Evolutionary conservation across 805 yeast species (phyloP).

Genomic region (Hanseniaspora hatyaiensis): DNA sequence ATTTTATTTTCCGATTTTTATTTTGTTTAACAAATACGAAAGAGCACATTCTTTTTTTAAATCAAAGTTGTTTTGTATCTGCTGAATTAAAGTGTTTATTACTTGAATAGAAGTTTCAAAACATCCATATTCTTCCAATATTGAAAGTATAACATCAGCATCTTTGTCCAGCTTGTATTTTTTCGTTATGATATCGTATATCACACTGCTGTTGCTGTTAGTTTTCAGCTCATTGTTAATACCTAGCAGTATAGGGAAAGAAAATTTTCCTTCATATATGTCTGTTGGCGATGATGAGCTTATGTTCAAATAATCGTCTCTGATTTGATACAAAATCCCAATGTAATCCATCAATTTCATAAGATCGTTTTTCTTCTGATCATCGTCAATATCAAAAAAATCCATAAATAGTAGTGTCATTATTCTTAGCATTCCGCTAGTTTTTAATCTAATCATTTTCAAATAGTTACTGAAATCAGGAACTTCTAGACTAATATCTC

Average conservation of each 20-base stretch:
- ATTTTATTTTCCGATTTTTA: background rate
- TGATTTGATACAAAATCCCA: conserved; percentile 76
- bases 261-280: conserved; percentile 76
- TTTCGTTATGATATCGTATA: conserved; percentile 36
- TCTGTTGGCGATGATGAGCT: conserved; percentile 54
- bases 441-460: conserved; percentile 74
- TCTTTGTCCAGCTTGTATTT: conserved; percentile 27
- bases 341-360: conserved; percentile 56
- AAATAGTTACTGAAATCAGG: conserved; percentile 57
- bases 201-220: conserved; percentile 28
- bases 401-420: conserved; percentile 37
- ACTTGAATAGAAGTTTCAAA: background rate
- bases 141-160: background rate
- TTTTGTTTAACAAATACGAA: background rate
- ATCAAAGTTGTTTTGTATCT: background rate
- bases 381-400: conserved; percentile 38
- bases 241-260: conserved; percentile 73
- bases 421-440: conserved; percentile 78
- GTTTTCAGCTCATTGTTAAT: conserved; percentile 29
- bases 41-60: background rate
- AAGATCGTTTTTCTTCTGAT: conserved; percentile 6
- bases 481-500: conserved; percentile 42
- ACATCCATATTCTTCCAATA: background rate
- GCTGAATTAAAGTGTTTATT: background rate
- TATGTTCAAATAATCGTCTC: conserved; percentile 73